Evolutionary conservation across 2,329 filamentous ascomycete genomes (phyloP).

Genomic region (Penicillium verrucosum): DNA sequence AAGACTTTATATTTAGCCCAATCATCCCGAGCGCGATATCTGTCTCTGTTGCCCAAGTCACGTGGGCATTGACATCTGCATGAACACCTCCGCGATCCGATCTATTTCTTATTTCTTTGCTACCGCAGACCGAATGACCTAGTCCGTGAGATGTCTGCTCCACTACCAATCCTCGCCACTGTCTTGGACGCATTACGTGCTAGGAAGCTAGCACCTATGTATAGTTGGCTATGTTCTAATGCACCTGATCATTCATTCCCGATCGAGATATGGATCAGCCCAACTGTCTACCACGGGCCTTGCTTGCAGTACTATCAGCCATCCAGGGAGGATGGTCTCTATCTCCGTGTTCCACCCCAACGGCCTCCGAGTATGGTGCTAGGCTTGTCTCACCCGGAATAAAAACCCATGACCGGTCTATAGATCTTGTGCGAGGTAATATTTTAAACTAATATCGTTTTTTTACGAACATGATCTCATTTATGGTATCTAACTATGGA

Average conservation of each 20-base stretch:
- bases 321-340: background rate
- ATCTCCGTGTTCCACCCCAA: conserved; percentile 20
- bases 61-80: background rate
- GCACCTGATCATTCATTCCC: background rate
- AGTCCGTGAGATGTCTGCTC: background rate
- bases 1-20: background rate
- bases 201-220: background rate
- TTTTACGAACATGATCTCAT: too few species aligned
- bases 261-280: background rate
- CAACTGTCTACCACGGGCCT: background rate
- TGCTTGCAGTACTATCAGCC: background rate
- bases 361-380: conserved; percentile 12
- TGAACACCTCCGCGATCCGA: background rate
- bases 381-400: background rate
- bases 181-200: background rate
- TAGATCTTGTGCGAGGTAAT: background rate
- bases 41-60: background rate
- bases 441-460: background rate
- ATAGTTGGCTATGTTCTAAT: background rate
- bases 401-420: background rate
- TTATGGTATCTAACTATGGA: background rate
- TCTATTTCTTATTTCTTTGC: background rate
- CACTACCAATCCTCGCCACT: background rate
- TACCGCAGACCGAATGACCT: background rate
- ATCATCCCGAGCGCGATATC: background rate